Evolutionary conservation across 2,329 filamentous ascomycete species (phyloP).

Genomic region (Chaetomium strumarium): DNA sequence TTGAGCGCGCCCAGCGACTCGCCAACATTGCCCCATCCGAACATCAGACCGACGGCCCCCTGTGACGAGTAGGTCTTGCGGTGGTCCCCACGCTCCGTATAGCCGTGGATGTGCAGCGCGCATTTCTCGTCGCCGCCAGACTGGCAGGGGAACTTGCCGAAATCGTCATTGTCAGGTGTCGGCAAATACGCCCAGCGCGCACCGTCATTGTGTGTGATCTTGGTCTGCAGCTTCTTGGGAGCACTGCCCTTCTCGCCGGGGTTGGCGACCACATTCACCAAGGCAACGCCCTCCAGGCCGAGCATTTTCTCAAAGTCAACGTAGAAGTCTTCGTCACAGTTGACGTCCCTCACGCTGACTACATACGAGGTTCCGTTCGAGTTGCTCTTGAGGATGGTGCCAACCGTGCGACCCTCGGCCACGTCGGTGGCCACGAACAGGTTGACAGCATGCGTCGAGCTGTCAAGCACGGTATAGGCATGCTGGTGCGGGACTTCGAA

Average conservation of each 20-base stretch:
- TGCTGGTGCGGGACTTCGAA: conserved; percentile 72
- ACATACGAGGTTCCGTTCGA: conserved; percentile 97
- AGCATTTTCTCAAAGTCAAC: conserved; percentile 97
- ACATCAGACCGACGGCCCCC: conserved; percentile 83
- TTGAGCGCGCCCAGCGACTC: conserved; percentile 56
- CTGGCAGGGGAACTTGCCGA: conserved; percentile 66
- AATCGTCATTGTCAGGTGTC: conserved; percentile 63
- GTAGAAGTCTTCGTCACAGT: conserved; percentile 68
- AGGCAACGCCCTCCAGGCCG: conserved; percentile 79
- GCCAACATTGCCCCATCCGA: conserved; percentile 89
- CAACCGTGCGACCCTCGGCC: conserved; percentile 60
- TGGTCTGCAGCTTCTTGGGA: conserved; percentile 76
- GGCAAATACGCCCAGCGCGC: conserved; percentile 74
- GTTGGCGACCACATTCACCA: conserved; percentile 84
- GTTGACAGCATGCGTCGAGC: conserved; percentile 90
- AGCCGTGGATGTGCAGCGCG: conserved; percentile 88
- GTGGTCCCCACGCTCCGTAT: conserved; percentile 81
- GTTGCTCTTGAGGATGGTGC: conserved; percentile 94
- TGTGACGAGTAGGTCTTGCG: conserved; percentile 82
- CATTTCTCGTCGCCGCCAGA: conserved; percentile 60
- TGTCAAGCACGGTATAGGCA: conserved; percentile 90
- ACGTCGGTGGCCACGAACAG: conserved; percentile 81
- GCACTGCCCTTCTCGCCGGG: conserved; percentile 53
- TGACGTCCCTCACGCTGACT: conserved; percentile 73
- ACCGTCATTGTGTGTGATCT: conserved; percentile 95